phyloP scores from a whole-genome alignment of 1,284 basidiomycete species.

The Melampsora abietis-canadensis region DNA sequence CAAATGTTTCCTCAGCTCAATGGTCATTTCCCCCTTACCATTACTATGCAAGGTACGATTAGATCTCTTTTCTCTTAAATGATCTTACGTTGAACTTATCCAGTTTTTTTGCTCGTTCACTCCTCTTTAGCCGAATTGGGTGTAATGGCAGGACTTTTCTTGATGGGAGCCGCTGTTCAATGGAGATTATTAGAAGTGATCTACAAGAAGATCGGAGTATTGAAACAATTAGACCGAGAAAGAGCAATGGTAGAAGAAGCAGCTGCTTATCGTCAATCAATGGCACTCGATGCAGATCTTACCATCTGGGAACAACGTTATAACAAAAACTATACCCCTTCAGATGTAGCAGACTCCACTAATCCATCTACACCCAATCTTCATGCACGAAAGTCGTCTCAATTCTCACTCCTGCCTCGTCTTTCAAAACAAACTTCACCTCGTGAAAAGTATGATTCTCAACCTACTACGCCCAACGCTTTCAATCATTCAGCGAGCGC shows the following conservation, averaged over 20 bases:
- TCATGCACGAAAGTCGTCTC: constrained; percentile 25
- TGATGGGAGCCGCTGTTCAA: constrained; percentile 40
- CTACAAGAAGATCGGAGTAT: constrained; percentile 21
- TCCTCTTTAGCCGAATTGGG: constrained; percentile 30
- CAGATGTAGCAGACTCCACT: constrained; percentile 7
- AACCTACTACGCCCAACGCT: not conserved
- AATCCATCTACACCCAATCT: not conserved
- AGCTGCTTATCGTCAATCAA: constrained; percentile 37
- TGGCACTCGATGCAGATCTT: constrained; percentile 36
- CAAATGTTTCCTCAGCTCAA: constrained; percentile 12
- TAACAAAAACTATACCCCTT: not conserved
- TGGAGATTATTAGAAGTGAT: constrained; percentile 40
- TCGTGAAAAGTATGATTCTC: not conserved
- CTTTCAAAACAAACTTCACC: not conserved
- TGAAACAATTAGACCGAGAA: constrained; percentile 22
- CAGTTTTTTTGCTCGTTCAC: too few species aligned
- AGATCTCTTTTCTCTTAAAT: not conserved
- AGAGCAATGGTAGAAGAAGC: constrained; percentile 26
- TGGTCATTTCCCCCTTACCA: constrained; percentile 25
- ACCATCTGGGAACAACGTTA: constrained; percentile 30
- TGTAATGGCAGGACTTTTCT: constrained; percentile 29
- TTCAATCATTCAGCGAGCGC: not conserved
- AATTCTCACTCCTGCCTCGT: constrained; percentile 23
- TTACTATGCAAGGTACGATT: constrained; percentile 35
- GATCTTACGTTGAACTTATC: too few species aligned